Evolutionary conservation across 495 filamentous ascomycete genomes (phyloP).

Genomic region (Cetradonia linearis): DNA sequence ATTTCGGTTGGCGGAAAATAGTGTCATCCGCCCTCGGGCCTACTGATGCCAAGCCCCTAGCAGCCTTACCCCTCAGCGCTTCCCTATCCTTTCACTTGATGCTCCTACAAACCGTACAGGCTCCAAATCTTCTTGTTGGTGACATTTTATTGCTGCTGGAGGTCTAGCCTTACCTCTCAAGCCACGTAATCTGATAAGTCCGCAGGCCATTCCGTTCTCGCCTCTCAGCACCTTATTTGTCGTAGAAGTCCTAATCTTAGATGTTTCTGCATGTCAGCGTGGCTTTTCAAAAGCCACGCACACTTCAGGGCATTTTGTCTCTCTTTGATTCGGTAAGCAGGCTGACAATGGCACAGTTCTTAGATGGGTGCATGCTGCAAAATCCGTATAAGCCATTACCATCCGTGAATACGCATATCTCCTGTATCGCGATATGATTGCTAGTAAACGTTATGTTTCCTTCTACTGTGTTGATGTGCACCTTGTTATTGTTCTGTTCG

Average conservation of each 20-base stretch:
- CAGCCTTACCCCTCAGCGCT: neutral
- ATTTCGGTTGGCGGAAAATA: too few relatives aligned
- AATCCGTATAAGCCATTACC: neutral
- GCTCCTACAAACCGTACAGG: neutral
- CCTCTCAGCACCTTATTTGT: neutral
- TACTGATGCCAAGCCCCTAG: neutral
- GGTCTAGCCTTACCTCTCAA: neutral
- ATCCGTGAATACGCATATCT: neutral
- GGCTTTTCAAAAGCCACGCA: neutral
- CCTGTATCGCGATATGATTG: neutral
- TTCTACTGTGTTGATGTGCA: neutral
- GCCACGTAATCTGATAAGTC: neutral
- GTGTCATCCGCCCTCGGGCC: neutral
- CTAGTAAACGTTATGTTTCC: neutral
- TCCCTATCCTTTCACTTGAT: neutral
- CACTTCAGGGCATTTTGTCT: neutral
- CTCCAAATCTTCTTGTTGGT: neutral
- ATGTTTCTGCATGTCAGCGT: neutral
- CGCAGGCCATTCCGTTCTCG: neutral
- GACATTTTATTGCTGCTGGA: neutral
- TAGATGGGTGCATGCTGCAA: neutral
- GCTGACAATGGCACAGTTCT: neutral
- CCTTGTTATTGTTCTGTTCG: neutral
- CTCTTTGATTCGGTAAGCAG: neutral
- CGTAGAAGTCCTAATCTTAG: neutral